A percentile compares a stretch with the other conserved stretches of the same genome.
These are phyloP conservation scores for Scutellaria minor DNA, from an alignment of 257 asterid species.

Conservation along the genomic window DNA sequence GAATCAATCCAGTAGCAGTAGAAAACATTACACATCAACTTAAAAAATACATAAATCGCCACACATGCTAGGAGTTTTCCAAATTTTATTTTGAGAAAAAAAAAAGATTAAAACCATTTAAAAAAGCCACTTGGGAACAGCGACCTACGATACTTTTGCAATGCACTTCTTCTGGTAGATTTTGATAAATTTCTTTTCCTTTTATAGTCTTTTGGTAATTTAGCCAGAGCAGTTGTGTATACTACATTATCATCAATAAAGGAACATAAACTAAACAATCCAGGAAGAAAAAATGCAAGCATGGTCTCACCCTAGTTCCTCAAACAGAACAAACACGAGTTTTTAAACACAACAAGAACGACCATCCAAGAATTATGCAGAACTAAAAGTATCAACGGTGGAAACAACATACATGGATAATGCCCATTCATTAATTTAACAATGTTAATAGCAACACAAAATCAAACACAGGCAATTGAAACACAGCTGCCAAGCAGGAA, in stretches of 20 bases:
- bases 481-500: not conserved
- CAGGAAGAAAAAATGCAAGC: not conserved
- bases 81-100: too few species aligned
- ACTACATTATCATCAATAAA: not conserved
- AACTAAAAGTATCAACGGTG: not conserved
- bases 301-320: not conserved
- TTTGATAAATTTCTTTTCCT: not conserved
- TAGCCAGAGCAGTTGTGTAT: not conserved
- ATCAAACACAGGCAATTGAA: not conserved
- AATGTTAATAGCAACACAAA: not conserved
- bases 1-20: not conserved
- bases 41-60: not conserved
- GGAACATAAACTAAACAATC: not conserved
- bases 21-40: not conserved
- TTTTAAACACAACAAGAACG: too few species aligned
- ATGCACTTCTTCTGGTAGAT: not conserved
- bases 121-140: too few species aligned
- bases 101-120: too few species aligned
- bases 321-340: not conserved
- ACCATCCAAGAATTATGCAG: not conserved
- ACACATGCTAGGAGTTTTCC: too few species aligned
- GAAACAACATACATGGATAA: not conserved
- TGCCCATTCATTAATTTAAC: not conserved
- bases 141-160: too few species aligned
- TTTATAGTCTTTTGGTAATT: too few species aligned